phyloP scores from a whole-genome alignment of 192 early-diverging fungal species.

The Coemansia sp. region DNA sequence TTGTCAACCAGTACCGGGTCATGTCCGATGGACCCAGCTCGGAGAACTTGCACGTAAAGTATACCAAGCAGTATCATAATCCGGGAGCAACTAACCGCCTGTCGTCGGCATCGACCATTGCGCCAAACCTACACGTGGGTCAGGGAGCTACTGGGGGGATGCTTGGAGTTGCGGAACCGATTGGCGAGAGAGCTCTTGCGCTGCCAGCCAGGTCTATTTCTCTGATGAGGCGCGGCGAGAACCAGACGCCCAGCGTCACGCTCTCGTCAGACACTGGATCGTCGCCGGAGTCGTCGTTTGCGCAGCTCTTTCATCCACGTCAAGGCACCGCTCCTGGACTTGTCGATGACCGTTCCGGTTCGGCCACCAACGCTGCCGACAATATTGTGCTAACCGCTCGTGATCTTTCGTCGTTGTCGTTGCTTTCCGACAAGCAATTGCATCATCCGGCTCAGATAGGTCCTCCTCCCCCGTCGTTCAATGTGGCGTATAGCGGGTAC shows the following conservation, averaged over 20 bases:
- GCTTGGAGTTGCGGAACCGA: neutral
- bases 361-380: neutral
- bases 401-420: conserved; percentile 35
- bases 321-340: neutral
- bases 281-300: conserved; percentile 1
- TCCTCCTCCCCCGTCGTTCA: neutral
- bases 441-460: neutral
- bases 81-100: conserved; percentile 17
- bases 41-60: conserved; percentile 48
- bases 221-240: neutral
- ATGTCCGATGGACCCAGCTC: conserved; percentile 37
- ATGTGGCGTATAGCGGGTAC: neutral
- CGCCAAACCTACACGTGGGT: neutral
- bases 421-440: conserved; percentile 18
- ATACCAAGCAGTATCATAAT: conserved; percentile 54
- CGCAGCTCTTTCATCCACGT: neutral
- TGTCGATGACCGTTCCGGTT: neutral
- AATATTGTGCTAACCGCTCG: conserved; percentile 15
- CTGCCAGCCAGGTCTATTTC: conserved; percentile 16
- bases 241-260: neutral
- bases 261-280: neutral
- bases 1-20: conserved; percentile 56
- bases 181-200: neutral
- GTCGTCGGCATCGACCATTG: neutral
- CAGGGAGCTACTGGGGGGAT: neutral